A percentile compares a stretch with the other conserved stretches of the same genome.
Conservation (phyloP, 169 alveolate genomes). For the Plasmodium relictum region DNA sequence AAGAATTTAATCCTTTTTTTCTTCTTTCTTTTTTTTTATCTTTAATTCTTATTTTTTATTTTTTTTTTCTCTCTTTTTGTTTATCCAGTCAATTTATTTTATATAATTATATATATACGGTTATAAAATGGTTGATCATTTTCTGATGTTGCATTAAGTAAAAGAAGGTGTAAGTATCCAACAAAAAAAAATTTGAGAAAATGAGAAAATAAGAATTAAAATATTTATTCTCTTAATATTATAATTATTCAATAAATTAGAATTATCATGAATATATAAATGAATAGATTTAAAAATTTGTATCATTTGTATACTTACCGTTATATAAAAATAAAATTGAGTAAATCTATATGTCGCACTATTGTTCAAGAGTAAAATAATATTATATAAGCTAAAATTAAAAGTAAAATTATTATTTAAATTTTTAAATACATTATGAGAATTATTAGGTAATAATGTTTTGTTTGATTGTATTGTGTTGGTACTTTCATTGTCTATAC, state of each 20-base stretch:
- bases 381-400: constrained; percentile 22
- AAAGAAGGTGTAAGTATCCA: constrained; percentile 69
- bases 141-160: neutral
- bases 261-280: constrained; percentile 54
- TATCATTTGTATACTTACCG: constrained; percentile 56
- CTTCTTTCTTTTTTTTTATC: too few relatives aligned
- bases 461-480: neutral
- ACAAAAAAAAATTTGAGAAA: constrained; percentile 64
- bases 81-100: too few relatives aligned
- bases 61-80: too few relatives aligned
- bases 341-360: constrained; percentile 39
- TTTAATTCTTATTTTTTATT: too few relatives aligned
- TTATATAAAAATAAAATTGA: constrained; percentile 40
- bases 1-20: too few relatives aligned
- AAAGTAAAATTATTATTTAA: constrained; percentile 5
- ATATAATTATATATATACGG: neutral
- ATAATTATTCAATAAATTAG: constrained; percentile 22
- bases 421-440: constrained; percentile 50
- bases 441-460: neutral
- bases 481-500: neutral
- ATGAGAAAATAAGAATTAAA: constrained; percentile 33
- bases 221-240: constrained; percentile 49
- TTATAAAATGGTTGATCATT: neutral
- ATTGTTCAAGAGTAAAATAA: constrained; percentile 29
- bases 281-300: constrained; percentile 65